Conservation (phyloP, 2,329 filamentous ascomycete species). For the Tolypocladium amazonense region DNA sequence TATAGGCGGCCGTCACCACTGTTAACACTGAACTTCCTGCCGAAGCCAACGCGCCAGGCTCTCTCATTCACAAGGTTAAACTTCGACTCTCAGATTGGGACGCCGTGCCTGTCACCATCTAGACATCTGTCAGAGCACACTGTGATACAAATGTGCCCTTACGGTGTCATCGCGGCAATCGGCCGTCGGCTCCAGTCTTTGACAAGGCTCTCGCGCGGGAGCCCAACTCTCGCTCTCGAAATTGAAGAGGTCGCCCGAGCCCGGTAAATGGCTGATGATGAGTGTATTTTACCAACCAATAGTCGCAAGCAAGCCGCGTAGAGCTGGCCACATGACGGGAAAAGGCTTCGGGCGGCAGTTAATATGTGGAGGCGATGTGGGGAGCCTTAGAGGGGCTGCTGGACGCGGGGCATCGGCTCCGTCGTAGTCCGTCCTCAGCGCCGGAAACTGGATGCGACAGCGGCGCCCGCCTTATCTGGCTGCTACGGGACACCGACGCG, state of each 20-base stretch:
- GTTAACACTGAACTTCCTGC: no score
- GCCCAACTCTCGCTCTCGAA: neutral
- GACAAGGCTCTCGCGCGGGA: neutral
- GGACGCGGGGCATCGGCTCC: slow-evolving; percentile 1
- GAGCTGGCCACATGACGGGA: neutral
- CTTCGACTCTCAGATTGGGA: no score
- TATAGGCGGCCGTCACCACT: no score
- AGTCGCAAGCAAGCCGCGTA: neutral
- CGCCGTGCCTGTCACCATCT: no score
- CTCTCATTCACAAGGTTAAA: no score
- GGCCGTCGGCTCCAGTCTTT: neutral
- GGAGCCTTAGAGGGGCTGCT: neutral
- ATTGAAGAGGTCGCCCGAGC: neutral
- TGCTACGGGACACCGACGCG: neutral
- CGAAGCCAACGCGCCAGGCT: no score
- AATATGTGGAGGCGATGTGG: neutral
- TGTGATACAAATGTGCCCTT: neutral
- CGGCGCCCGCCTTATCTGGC: neutral
- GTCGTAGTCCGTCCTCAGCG: neutral
- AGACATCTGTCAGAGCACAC: no score
- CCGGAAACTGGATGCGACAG: neutral
- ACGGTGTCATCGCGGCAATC: neutral
- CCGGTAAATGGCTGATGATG: neutral
- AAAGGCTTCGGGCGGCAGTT: neutral
- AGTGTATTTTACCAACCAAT: neutral